Evolutionary conservation across 1,284 basidiomycete species (phyloP).

Genomic region (Leccinum pachyderme): DNA sequence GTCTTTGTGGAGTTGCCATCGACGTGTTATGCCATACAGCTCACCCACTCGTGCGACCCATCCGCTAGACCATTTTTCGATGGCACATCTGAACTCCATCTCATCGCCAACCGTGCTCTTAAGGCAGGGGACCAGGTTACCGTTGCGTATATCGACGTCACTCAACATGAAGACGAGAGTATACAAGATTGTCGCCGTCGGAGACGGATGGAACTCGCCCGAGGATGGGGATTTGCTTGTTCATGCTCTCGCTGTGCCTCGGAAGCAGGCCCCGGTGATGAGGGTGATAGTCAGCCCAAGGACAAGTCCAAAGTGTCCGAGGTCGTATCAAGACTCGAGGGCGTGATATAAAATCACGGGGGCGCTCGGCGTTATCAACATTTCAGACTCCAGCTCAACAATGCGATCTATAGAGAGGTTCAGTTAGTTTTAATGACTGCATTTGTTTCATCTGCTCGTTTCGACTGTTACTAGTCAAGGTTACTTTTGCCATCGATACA

Average conservation of each 20-base stretch:
- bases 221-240: slow-evolving; percentile 79
- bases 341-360: slow-evolving; percentile 12
- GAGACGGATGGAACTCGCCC: slow-evolving; percentile 68
- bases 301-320: slow-evolving; percentile 61
- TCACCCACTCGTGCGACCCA: slow-evolving; percentile 71
- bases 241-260: slow-evolving; percentile 58
- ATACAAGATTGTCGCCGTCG: slow-evolving; percentile 54
- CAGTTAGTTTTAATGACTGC: neutral
- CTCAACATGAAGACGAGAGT: slow-evolving; percentile 52
- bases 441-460: neutral
- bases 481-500: neutral
- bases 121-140: slow-evolving; percentile 73
- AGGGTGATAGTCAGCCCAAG: slow-evolving; percentile 39
- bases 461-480: neutral
- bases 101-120: slow-evolving; percentile 62
- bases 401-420: neutral
- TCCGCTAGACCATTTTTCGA: slow-evolving; percentile 61
- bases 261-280: slow-evolving; percentile 47
- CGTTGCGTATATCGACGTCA: slow-evolving; percentile 70
- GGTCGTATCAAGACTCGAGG: slow-evolving; percentile 41
- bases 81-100: slow-evolving; percentile 62
- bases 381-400: neutral
- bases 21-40: slow-evolving; percentile 29
- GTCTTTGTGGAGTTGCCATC: neutral
- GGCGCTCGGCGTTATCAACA: neutral